Percentiles rank a stretch among this genome's conserved stretches.
Conservation (phyloP, 2,329 filamentous ascomycete genomes). For the Venturia aucupariae region DNA sequence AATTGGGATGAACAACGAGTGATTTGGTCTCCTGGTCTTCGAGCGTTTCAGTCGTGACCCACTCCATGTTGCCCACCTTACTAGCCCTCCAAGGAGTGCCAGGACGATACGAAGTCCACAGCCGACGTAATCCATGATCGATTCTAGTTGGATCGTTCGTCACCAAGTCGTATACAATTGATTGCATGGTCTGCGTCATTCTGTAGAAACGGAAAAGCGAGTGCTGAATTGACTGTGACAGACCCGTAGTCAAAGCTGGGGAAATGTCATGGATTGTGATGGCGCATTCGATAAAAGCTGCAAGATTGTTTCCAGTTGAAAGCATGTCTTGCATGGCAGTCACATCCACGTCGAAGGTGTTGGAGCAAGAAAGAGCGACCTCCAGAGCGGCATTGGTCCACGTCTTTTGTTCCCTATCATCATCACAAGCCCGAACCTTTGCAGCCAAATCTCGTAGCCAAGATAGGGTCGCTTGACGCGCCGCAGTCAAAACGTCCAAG, state of each 20-base stretch:
- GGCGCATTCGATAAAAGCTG: background rate
- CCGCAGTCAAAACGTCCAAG: background rate
- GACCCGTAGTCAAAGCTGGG: background rate
- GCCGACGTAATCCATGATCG: background rate
- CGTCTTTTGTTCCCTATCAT: background rate
- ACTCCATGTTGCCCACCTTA: background rate
- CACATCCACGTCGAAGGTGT: background rate
- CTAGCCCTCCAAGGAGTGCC: background rate
- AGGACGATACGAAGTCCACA: slow-evolving; percentile 1
- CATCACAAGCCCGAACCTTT: background rate
- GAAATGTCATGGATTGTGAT: background rate
- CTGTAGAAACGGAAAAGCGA: background rate
- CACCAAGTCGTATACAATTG: background rate
- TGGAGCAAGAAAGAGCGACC: background rate
- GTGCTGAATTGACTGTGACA: background rate
- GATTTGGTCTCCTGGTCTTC: background rate
- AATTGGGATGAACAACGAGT: background rate
- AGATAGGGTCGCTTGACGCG: background rate
- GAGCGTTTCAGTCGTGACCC: background rate
- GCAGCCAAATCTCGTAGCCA: background rate
- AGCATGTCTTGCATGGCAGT: background rate
- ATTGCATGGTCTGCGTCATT: background rate
- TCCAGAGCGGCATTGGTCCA: background rate
- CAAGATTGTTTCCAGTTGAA: background rate
- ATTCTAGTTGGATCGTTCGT: background rate